Conservation (phyloP, 352 stramenopile species). For the Phytophthora ramorum region DNA sequence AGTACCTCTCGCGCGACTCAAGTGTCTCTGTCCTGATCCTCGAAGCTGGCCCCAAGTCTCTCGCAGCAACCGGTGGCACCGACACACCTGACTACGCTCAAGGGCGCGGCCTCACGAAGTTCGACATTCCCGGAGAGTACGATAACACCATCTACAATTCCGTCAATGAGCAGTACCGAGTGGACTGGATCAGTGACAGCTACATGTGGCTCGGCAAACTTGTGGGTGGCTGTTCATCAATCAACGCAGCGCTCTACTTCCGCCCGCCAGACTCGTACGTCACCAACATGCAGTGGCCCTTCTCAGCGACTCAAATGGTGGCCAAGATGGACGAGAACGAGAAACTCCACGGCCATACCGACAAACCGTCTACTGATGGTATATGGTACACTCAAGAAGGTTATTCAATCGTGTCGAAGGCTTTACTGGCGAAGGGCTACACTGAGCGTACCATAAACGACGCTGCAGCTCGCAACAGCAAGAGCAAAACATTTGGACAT, state of each 20-base stretch:
- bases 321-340: constrained; percentile 65
- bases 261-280: constrained; percentile 61
- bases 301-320: constrained; percentile 67
- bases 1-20: constrained; percentile 62
- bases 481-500: constrained; percentile 60
- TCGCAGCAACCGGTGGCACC: constrained; percentile 51
- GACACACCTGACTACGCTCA: constrained; percentile 55
- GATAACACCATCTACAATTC: constrained; percentile 52
- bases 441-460: constrained; percentile 54
- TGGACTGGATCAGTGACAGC: constrained; percentile 54
- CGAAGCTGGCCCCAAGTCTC: constrained; percentile 56
- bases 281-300: constrained; percentile 52
- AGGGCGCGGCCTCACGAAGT: constrained; percentile 55
- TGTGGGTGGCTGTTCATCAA: constrained; percentile 80
- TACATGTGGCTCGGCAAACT: constrained; percentile 78
- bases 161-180: constrained; percentile 51
- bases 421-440: constrained; percentile 44
- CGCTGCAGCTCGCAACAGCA: constrained; percentile 48
- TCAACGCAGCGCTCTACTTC: constrained; percentile 90
- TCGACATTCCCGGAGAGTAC: constrained; percentile 77
- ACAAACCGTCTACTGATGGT: constrained; percentile 55
- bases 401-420: constrained; percentile 51
- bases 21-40: constrained; percentile 63
- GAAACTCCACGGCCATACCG: constrained; percentile 48
- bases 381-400: constrained; percentile 62